Conservation (phyloP, 148 eudicot genomes). For the Cornus suecica region DNA sequence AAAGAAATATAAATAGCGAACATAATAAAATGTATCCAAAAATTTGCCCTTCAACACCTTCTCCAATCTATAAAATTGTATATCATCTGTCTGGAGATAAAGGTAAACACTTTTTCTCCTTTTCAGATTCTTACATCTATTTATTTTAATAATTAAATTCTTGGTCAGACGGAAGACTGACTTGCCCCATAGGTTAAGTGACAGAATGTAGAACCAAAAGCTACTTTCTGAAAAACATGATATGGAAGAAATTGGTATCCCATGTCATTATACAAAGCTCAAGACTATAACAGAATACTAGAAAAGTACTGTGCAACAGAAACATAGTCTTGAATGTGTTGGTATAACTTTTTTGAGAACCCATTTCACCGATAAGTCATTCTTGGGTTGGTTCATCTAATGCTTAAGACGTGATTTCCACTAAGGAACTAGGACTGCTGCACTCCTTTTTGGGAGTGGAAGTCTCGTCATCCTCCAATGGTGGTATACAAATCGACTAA, state of each 20-base stretch:
- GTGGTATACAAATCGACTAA: not conserved
- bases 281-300: not conserved
- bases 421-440: too few species aligned
- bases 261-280: not conserved
- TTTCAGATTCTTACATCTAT: not conserved
- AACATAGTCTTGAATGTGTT: constrained; percentile 8
- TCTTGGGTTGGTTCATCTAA: too few species aligned
- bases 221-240: not conserved
- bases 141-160: not conserved
- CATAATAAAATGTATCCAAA: not conserved
- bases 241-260: not conserved
- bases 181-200: not conserved
- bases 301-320: not conserved
- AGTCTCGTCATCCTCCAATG: too few species aligned
- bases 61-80: not conserved
- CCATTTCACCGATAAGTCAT: too few species aligned
- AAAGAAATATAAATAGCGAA: not conserved
- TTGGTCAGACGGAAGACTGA: not conserved
- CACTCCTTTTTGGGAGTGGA: too few species aligned
- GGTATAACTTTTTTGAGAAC: too few species aligned
- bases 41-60: not conserved
- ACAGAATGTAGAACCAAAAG: not conserved
- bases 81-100: not conserved
- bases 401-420: too few species aligned
- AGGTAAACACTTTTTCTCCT: not conserved